A percentile compares a stretch with the other conserved stretches of the same genome.
Conservation (phyloP, 1,284 basidiomycete genomes). For the Boletus semigastroideus region DNA sequence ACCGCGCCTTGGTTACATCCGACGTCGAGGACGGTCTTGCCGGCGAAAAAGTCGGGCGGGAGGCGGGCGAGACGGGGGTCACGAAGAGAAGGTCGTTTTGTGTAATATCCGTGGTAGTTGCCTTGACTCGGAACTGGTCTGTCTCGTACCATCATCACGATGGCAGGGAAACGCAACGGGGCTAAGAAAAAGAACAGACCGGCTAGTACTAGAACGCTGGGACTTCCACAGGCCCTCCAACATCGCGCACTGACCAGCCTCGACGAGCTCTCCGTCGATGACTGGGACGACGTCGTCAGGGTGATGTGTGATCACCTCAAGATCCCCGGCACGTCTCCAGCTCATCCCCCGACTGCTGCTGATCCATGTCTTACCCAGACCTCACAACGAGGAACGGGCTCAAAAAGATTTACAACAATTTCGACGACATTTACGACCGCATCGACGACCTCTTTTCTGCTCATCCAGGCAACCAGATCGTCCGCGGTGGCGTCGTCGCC, state of each 20-base stretch:
- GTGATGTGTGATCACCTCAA: conserved; percentile 50
- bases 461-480: conserved; percentile 39
- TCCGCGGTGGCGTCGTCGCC: conserved; percentile 54
- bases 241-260: conserved; percentile 12
- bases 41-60: conserved; percentile 50
- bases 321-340: conserved; percentile 46
- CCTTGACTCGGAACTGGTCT: conserved; percentile 43
- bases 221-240: conserved; percentile 15
- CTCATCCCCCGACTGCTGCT: neutral
- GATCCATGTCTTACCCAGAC: conserved; percentile 38
- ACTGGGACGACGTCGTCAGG: conserved; percentile 48
- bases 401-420: conserved; percentile 59
- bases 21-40: conserved; percentile 68
- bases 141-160: neutral
- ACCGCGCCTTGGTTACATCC: conserved; percentile 85
- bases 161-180: conserved; percentile 34
- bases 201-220: too few relatives aligned
- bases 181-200: conserved; percentile 23
- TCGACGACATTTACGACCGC: conserved; percentile 47
- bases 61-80: conserved; percentile 65
- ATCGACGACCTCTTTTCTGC: conserved; percentile 46
- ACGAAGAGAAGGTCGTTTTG: conserved; percentile 56
- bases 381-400: conserved; percentile 53
- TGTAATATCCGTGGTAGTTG: conserved; percentile 70
- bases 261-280: conserved; percentile 35